These are phyloP conservation scores for Talaromyces marneffei DNA, from an alignment of 2,329 filamentous ascomycete genomes.

Conservation along the genomic window DNA sequence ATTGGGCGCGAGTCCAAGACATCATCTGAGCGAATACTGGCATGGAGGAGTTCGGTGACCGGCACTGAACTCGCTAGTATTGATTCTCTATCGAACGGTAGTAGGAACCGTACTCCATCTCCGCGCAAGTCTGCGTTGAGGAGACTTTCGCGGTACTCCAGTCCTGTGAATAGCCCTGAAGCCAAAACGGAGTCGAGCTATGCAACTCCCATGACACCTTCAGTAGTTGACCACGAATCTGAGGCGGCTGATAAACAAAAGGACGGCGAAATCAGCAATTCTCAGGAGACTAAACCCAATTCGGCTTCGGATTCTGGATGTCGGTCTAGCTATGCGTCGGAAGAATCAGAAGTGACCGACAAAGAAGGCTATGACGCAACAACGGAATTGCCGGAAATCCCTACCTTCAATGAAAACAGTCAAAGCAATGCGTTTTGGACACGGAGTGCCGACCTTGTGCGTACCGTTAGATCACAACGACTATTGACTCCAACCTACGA, in stretches of 20 bases:
- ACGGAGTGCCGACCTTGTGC: constrained; percentile 36
- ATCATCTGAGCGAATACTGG: constrained; percentile 71
- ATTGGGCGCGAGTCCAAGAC: constrained; percentile 44
- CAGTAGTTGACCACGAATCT: constrained; percentile 21
- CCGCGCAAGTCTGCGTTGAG: constrained; percentile 39
- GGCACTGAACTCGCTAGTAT: constrained; percentile 47
- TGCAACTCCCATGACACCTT: constrained; percentile 24
- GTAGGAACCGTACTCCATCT: constrained; percentile 42
- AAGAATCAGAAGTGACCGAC: constrained; percentile 16
- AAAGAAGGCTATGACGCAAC: not conserved
- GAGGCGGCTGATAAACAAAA: not conserved
- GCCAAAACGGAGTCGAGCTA: constrained; percentile 25
- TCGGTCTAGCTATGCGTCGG: constrained; percentile 20
- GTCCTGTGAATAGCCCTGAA: constrained; percentile 21
- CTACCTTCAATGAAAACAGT: constrained; percentile 42
- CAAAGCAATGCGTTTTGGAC: constrained; percentile 53
- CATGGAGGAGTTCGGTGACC: constrained; percentile 71
- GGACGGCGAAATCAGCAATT: not conserved
- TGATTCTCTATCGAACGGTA: constrained; percentile 24
- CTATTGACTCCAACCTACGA: constrained; percentile 17
- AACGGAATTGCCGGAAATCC: constrained; percentile 5
- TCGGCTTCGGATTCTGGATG: constrained; percentile 19
- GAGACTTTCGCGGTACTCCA: constrained; percentile 20
- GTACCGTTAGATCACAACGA: constrained; percentile 9
- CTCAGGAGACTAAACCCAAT: not conserved